Evolutionary conservation across 2,329 filamentous ascomycete species (phyloP).

Genomic region (Juglanconis juglandina): DNA sequence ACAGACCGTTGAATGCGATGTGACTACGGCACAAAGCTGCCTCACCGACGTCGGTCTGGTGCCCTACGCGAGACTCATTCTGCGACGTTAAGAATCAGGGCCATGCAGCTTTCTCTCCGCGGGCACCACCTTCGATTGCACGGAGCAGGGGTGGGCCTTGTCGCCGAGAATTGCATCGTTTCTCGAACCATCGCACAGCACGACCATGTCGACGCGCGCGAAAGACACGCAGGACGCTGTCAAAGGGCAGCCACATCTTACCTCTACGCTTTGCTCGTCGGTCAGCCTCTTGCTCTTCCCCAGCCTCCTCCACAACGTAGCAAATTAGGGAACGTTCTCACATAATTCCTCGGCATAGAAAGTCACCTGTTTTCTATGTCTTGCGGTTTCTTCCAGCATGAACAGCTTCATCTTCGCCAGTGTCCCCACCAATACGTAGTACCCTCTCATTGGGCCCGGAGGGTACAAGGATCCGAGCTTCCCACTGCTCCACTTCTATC

Average conservation of each 20-base stretch:
- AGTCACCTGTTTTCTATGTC: no score
- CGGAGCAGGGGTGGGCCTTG: conserved; percentile 11
- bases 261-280: no score
- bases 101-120: conserved; percentile 3
- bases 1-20: neutral
- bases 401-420: no score
- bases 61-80: conserved; percentile 1
- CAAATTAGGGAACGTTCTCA: no score
- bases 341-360: no score
- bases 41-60: neutral
- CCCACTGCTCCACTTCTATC: neutral
- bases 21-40: neutral
- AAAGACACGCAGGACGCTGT: neutral
- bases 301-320: no score
- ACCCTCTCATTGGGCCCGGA: neutral
- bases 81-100: conserved; percentile 8
- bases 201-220: neutral
- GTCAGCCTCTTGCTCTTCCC: neutral
- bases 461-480: neutral
- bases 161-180: conserved; percentile 10
- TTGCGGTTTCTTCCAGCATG: no score
- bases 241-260: no score
- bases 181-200: conserved; percentile 4
- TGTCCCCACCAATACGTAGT: neutral
- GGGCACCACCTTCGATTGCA: neutral